Percentiles rank a stretch among this genome's conserved stretches.
phyloP scores from a whole-genome alignment of 1,284 basidiomycete genomes.

The Cutaneotrichosporon spelunceum region DNA sequence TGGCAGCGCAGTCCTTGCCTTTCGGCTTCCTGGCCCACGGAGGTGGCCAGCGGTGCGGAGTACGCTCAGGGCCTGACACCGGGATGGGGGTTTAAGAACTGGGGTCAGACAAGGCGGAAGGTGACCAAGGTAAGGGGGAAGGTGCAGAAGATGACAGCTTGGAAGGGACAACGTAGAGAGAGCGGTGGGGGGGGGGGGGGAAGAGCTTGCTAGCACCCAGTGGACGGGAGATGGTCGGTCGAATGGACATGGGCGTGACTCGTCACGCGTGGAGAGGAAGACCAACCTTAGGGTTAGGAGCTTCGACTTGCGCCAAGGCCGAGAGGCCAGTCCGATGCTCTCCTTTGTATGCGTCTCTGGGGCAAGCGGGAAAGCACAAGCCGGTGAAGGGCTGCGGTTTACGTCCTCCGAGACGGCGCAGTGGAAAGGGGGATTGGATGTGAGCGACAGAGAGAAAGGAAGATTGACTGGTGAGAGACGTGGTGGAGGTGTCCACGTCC shows the following conservation, averaged over 20 bases:
- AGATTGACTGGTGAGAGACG: background rate
- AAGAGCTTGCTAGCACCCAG: too few relatives aligned
- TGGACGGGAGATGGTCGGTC: too few relatives aligned
- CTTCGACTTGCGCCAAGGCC: slow-evolving; percentile 7
- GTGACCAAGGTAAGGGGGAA: background rate
- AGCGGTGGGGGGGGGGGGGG: too few relatives aligned
- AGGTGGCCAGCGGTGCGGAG: slow-evolving; percentile 19
- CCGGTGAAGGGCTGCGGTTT: background rate
- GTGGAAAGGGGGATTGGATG: slow-evolving; percentile 5
- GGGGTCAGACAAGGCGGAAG: slow-evolving; percentile 8
- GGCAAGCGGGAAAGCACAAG: slow-evolving; percentile 8
- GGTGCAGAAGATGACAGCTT: too few relatives aligned
- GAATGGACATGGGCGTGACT: too few relatives aligned
- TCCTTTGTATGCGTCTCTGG: slow-evolving; percentile 15
- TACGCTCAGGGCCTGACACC: slow-evolving; percentile 20
- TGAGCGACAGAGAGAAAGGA: background rate
- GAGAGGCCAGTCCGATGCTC: slow-evolving; percentile 6
- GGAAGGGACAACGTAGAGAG: too few relatives aligned
- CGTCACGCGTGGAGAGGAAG: background rate
- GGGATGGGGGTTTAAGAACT: slow-evolving; percentile 20
- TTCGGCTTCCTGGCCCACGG: slow-evolving; percentile 14
- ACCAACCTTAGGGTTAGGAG: slow-evolving; percentile 24
- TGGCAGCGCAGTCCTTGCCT: slow-evolving; percentile 19
- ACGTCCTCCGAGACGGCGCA: background rate
- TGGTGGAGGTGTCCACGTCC: too few relatives aligned